Conservation (phyloP, 1,284 basidiomycete genomes). For the Leccinum pallidistipes region DNA sequence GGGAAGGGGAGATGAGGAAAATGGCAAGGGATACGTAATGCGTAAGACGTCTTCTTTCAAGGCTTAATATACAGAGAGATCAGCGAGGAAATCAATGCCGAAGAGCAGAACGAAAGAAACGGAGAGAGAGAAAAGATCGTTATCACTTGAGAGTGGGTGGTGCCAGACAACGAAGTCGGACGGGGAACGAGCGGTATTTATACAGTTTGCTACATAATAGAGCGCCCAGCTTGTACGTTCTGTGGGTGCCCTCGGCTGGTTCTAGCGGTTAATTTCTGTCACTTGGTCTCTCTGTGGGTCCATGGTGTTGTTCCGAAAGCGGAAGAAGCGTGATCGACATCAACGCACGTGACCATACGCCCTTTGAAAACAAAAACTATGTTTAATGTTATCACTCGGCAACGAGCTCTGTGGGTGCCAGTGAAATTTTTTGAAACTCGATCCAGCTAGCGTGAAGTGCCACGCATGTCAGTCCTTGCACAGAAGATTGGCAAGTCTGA, state of each 20-base stretch:
- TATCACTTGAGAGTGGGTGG: constrained; percentile 8
- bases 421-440: constrained; percentile 12
- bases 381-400: constrained; percentile 1
- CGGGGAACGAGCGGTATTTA: constrained; percentile 9
- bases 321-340: constrained; percentile 14
- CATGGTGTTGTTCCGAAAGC: constrained; percentile 14
- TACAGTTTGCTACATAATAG: neutral
- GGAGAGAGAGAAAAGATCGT: neutral
- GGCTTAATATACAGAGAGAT: constrained; percentile 2
- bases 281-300: constrained; percentile 10
- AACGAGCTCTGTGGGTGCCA: constrained; percentile 11
- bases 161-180: constrained; percentile 17
- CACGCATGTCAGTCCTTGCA: constrained; percentile 19
- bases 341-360: constrained; percentile 14
- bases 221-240: constrained; percentile 9
- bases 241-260: constrained; percentile 2
- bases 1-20: neutral
- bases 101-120: neutral
- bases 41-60: neutral
- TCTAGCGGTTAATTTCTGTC: neutral
- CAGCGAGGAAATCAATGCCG: neutral
- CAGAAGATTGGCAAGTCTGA: constrained; percentile 31
- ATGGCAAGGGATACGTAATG: neutral
- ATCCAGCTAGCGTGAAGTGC: neutral
- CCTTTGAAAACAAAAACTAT: constrained; percentile 7